These are phyloP conservation scores for Scedosporium boydii DNA, from an alignment of 2,329 filamentous ascomycete genomes.

Conservation along the genomic window DNA sequence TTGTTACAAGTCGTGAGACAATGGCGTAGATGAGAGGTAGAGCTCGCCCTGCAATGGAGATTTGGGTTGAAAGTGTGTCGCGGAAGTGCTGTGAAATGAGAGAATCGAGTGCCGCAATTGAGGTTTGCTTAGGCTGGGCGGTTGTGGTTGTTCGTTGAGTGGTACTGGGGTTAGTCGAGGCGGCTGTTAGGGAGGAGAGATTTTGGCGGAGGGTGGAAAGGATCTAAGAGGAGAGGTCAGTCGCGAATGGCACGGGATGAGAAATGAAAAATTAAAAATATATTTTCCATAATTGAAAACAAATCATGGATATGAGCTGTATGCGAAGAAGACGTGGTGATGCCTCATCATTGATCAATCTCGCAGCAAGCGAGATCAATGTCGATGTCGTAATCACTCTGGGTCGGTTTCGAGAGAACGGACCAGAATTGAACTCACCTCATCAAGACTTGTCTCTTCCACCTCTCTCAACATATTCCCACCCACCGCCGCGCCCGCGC, in stretches of 20 bases:
- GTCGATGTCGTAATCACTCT: slow-evolving; percentile 7
- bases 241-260: neutral
- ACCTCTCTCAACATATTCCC: slow-evolving; percentile 42
- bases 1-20: slow-evolving; percentile 38
- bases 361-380: slow-evolving; percentile 5
- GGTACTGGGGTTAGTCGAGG: slow-evolving; percentile 10
- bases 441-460: slow-evolving; percentile 47
- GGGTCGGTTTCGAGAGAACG: slow-evolving; percentile 3
- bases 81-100: slow-evolving; percentile 37
- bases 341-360: neutral
- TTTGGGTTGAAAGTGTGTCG: slow-evolving; percentile 33
- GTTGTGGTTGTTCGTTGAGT: slow-evolving; percentile 6
- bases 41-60: slow-evolving; percentile 42
- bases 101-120: slow-evolving; percentile 35
- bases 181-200: slow-evolving; percentile 11
- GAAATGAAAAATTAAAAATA: neutral
- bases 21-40: slow-evolving; percentile 48
- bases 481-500: slow-evolving; percentile 34
- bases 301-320: slow-evolving; percentile 4
- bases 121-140: slow-evolving; percentile 20
- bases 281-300: neutral
- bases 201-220: slow-evolving; percentile 17
- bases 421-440: slow-evolving; percentile 32
- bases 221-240: slow-evolving; percentile 12
- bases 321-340: neutral